Evolutionary conservation across 345 rosid species (phyloP).

Genomic region (Rubroshorea leprosula): DNA sequence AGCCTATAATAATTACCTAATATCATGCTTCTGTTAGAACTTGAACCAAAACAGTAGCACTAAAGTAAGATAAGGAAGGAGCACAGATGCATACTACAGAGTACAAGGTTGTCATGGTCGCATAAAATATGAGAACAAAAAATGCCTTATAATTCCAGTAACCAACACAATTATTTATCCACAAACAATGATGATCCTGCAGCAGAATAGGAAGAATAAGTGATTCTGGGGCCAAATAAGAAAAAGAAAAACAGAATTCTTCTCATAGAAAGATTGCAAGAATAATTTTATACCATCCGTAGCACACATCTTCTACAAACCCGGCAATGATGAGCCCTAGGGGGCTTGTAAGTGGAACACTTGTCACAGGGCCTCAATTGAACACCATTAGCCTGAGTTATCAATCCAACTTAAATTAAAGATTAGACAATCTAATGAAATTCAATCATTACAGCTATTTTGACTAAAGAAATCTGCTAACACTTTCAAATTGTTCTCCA

Average conservation of each 20-base stretch:
- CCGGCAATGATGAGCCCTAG: slow-evolving; percentile 87
- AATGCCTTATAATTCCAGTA: slow-evolving; percentile 84
- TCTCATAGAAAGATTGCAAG: not conserved
- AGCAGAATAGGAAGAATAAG: slow-evolving; percentile 16
- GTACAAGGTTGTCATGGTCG: slow-evolving; percentile 58
- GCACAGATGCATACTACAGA: slow-evolving; percentile 44
- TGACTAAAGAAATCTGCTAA: not conserved
- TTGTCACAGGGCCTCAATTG: slow-evolving; percentile 65
- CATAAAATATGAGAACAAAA: slow-evolving; percentile 56
- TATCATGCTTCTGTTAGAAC: slow-evolving; percentile 12
- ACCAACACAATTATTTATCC: slow-evolving; percentile 96
- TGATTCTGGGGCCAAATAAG: slow-evolving; percentile 8
- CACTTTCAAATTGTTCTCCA: not conserved
- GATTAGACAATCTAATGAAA: not conserved
- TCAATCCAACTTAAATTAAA: not conserved
- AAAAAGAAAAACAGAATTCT: slow-evolving; percentile 1
- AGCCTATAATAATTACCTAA: slow-evolving; percentile 44
- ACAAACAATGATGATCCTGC: slow-evolving; percentile 91
- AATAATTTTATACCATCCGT: slow-evolving; percentile 58
- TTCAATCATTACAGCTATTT: not conserved
- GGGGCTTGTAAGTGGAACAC: slow-evolving; percentile 73
- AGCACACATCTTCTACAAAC: slow-evolving; percentile 84
- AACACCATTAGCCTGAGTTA: slow-evolving; percentile 35
- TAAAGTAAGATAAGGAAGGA: not conserved
- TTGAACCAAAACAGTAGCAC: slow-evolving; percentile 3